Percentiles rank a stretch among this genome's conserved stretches.
Conservation (phyloP, 768 basidiomycete genomes). For the Lactarius hengduanensis region DNA sequence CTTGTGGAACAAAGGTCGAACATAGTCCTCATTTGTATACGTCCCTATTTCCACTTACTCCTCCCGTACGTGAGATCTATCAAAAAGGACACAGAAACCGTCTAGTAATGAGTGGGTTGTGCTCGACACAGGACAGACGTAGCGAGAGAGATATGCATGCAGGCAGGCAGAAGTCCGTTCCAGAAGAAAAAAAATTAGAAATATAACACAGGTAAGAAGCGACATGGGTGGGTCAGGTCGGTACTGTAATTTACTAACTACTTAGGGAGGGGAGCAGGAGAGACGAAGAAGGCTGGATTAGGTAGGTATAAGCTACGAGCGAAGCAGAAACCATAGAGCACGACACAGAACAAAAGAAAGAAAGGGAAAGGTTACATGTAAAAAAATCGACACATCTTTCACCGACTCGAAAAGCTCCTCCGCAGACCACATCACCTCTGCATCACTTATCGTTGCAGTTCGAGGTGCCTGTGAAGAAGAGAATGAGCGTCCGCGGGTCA, state of each 20-base stretch:
- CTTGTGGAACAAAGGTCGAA: not conserved
- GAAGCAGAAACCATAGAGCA: conserved; percentile 12
- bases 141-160: conserved; percentile 5
- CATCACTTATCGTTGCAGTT: conserved; percentile 12
- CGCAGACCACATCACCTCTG: not conserved
- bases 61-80: not conserved
- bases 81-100: not conserved
- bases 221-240: not conserved
- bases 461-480: conserved; percentile 15
- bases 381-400: conserved; percentile 12
- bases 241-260: not conserved
- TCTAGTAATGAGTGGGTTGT: conserved; percentile 14
- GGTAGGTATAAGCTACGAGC: conserved; percentile 17
- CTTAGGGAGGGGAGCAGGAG: not conserved
- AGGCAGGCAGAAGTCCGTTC: not conserved
- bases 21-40: not conserved
- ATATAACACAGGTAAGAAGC: not conserved
- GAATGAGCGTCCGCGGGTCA: not conserved
- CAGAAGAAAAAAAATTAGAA: not conserved
- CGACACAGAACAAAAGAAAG: not conserved
- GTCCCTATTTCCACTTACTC: not conserved
- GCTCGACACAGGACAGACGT: not conserved
- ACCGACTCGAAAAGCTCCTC: not conserved
- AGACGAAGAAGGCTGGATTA: conserved; percentile 10
- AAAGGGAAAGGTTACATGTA: not conserved